These are phyloP conservation scores for Phaeosphaeria sp. DNA, from an alignment of 2,329 filamentous ascomycete species.

Conservation along the genomic window DNA sequence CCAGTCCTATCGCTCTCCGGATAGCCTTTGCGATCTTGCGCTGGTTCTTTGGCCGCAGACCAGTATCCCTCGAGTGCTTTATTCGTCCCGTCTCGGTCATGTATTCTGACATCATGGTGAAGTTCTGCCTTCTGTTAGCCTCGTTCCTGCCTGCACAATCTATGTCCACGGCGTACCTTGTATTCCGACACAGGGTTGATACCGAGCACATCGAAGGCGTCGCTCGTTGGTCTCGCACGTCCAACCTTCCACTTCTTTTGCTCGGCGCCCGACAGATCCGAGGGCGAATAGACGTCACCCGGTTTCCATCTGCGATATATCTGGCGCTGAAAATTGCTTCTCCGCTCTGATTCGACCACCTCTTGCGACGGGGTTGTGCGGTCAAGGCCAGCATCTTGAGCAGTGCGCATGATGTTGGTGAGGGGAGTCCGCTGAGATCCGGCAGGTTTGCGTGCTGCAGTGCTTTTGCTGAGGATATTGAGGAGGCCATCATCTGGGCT, in stretches of 20 bases:
- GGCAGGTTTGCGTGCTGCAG: conserved; percentile 11
- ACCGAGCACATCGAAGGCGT: conserved; percentile 80
- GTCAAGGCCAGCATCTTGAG: conserved; percentile 26
- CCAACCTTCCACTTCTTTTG: conserved; percentile 77
- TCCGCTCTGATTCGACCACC: conserved; percentile 36
- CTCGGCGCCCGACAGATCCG: conserved; percentile 80
- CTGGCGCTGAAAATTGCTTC: conserved; percentile 64
- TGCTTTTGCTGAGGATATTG: conserved; percentile 23
- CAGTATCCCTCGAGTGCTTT: conserved; percentile 75
- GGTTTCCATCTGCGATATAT: conserved; percentile 73
- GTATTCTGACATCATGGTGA: conserved; percentile 87
- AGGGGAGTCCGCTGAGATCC: background rate
- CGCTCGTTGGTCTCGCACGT: conserved; percentile 58
- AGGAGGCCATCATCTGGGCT: conserved; percentile 23
- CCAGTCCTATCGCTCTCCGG: conserved; percentile 84
- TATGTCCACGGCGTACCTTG: conserved; percentile 65
- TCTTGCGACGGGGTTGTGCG: conserved; percentile 26
- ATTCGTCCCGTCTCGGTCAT: conserved; percentile 86
- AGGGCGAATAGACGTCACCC: conserved; percentile 90
- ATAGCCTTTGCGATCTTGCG: conserved; percentile 92
- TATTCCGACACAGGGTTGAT: conserved; percentile 86
- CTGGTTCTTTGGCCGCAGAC: conserved; percentile 87
- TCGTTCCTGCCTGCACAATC: background rate
- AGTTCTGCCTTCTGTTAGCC: conserved; percentile 68
- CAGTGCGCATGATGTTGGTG: conserved; percentile 21